phyloP scores from a whole-genome alignment of 257 asterid species.

The Nicotiana attenuata region DNA sequence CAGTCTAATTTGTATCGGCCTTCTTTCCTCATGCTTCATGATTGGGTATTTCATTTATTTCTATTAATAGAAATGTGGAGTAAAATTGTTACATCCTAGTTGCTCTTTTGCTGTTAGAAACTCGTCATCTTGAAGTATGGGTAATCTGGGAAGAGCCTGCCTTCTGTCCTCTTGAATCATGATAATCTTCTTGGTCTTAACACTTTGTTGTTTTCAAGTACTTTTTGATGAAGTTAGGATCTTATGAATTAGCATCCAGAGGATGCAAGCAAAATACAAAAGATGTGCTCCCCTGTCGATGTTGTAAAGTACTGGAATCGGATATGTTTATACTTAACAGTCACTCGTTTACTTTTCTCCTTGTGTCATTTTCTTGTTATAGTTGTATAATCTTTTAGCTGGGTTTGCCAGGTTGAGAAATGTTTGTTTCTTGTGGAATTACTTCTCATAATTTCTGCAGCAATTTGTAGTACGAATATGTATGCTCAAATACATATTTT shows the following conservation, averaged over 20 bases:
- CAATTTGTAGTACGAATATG: background rate
- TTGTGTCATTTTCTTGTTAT: background rate
- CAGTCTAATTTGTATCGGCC: background rate
- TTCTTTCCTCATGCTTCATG: background rate
- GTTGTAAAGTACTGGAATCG: background rate
- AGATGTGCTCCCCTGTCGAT: background rate
- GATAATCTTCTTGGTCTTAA: background rate
- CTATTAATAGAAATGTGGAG: background rate
- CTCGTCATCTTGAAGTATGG: background rate
- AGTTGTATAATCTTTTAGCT: background rate
- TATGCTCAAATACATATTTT: background rate
- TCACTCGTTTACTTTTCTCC: background rate
- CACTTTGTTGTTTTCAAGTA: background rate
- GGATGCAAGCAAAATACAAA: background rate
- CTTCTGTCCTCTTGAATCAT: background rate
- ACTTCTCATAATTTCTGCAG: background rate
- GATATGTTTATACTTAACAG: background rate
- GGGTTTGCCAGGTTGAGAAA: background rate
- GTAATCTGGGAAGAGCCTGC: background rate
- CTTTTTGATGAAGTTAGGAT: background rate
- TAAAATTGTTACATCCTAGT: background rate
- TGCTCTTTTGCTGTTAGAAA: conserved; percentile 1
- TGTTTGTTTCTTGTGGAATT: background rate
- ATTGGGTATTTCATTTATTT: background rate
- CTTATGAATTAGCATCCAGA: background rate